A percentile compares a stretch with the other conserved stretches of the same genome.
These are phyloP conservation scores for Metschnikowia amazonensis DNA, from an alignment of 805 yeast genomes.

Conservation along the genomic window DNA sequence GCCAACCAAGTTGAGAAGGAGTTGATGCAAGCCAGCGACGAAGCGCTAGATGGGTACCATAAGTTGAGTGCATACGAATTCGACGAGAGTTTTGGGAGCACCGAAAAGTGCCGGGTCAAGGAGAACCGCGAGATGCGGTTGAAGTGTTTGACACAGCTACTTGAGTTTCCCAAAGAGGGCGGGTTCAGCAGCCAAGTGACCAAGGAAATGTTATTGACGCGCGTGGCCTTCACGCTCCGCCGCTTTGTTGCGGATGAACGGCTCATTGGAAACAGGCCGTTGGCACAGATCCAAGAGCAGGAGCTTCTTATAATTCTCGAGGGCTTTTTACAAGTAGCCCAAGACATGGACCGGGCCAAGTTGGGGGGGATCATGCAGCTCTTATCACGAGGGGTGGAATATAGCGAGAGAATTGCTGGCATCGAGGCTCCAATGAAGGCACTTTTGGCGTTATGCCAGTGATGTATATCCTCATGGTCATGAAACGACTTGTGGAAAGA, in stretches of 20 bases:
- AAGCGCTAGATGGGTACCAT: slow-evolving; percentile 14
- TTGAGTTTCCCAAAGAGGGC: slow-evolving; percentile 31
- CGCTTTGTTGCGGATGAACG: slow-evolving; percentile 61
- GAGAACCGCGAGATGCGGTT: slow-evolving; percentile 49
- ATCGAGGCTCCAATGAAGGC: slow-evolving; percentile 9
- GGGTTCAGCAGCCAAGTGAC: slow-evolving; percentile 12
- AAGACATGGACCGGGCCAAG: slow-evolving; percentile 1
- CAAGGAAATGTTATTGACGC: slow-evolving; percentile 43
- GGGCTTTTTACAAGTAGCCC: slow-evolving; percentile 33
- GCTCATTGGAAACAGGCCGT: slow-evolving; percentile 58
- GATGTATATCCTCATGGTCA: no score
- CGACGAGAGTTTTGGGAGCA: slow-evolving; percentile 58
- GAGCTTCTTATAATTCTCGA: slow-evolving; percentile 52
- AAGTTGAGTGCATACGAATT: slow-evolving; percentile 32
- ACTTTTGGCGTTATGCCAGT: slow-evolving; percentile 4
- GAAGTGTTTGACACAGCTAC: slow-evolving; percentile 52
- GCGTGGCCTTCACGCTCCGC: slow-evolving; percentile 59
- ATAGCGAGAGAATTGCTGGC: slow-evolving; percentile 10
- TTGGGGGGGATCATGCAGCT: slow-evolving; percentile 11
- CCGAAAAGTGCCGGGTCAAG: slow-evolving; percentile 44
- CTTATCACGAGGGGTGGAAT: slow-evolving; percentile 13
- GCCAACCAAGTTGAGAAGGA: slow-evolving; percentile 49
- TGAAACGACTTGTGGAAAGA: no score
- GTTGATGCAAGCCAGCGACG: slow-evolving; percentile 14
- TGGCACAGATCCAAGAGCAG: slow-evolving; percentile 57